phyloP scores from a whole-genome alignment of 2,329 filamentous ascomycete genomes.

The Shiraia bambusicola region DNA sequence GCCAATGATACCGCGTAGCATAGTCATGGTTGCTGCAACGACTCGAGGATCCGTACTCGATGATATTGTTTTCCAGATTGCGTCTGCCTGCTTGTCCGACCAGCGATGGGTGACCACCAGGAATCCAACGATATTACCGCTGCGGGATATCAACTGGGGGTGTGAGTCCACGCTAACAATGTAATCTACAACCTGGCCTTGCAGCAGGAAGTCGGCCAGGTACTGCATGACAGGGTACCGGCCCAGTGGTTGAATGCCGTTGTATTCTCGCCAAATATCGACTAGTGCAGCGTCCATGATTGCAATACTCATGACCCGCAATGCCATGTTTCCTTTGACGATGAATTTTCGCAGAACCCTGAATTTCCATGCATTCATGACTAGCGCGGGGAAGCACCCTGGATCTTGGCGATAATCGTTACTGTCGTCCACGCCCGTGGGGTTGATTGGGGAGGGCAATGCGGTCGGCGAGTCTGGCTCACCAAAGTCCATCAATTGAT shows the following conservation, averaged over 20 bases:
- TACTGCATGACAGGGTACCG: conserved; percentile 63
- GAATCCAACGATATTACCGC: conserved; percentile 83
- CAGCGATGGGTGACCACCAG: conserved; percentile 78
- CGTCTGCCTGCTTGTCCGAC: conserved; percentile 69
- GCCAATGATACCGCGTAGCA: conserved; percentile 57
- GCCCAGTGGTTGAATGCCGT: conserved; percentile 37
- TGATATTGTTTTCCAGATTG: conserved; percentile 80
- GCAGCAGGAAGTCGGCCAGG: conserved; percentile 68
- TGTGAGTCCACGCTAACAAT: conserved; percentile 89
- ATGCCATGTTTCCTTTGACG: conserved; percentile 83
- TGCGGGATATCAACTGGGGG: conserved; percentile 80
- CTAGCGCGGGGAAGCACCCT: conserved; percentile 51
- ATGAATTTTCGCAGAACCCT: conserved; percentile 70
- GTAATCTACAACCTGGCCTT: conserved; percentile 76
- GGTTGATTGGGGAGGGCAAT: conserved; percentile 8
- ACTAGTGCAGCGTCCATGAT: conserved; percentile 72
- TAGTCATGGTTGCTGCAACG: conserved; percentile 74
- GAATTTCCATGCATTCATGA: conserved; percentile 69
- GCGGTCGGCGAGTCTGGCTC: conserved; percentile 27
- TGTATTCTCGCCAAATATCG: conserved; percentile 57
- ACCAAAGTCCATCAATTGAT: conserved; percentile 27
- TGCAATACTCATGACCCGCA: conserved; percentile 78
- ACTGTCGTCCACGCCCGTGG: neutral
- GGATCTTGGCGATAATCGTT: conserved; percentile 26
- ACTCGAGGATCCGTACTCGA: conserved; percentile 81